Evolutionary conservation across 495 filamentous ascomycete genomes (phyloP).

Genomic region (Tuber brumale): DNA sequence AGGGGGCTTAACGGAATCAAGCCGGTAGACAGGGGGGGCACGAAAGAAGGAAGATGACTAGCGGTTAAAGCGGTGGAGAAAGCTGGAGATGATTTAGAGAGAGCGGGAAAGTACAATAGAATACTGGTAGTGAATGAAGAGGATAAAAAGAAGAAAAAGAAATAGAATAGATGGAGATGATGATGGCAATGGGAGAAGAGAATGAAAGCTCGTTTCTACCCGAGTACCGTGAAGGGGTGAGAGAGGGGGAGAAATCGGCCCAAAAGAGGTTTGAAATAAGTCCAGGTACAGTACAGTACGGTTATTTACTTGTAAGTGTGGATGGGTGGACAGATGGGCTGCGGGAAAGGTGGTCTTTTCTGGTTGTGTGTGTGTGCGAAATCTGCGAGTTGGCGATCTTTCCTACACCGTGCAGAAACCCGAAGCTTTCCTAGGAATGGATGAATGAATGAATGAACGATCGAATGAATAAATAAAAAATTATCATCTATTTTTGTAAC

Average conservation of each 20-base stretch:
- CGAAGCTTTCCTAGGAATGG: background rate
- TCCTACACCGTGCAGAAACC: background rate
- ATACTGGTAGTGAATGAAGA: background rate
- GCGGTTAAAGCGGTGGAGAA: background rate
- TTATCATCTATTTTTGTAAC: background rate
- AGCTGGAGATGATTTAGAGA: background rate
- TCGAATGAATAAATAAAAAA: background rate
- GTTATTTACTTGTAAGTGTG: too few relatives aligned
- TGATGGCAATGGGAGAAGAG: background rate
- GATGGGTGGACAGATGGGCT: background rate
- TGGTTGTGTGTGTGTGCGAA: background rate
- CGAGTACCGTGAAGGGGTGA: background rate
- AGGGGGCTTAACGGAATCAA: background rate
- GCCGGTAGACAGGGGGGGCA: background rate
- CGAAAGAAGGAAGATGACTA: background rate
- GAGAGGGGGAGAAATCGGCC: background rate
- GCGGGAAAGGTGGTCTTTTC: slow-evolving; percentile 2
- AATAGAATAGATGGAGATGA: background rate
- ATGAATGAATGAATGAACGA: background rate
- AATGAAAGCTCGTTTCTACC: background rate
- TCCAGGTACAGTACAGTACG: background rate
- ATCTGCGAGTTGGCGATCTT: slow-evolving; percentile 6
- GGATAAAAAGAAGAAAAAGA: background rate
- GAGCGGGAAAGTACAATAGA: background rate
- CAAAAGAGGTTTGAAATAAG: background rate